Percentiles rank a stretch among this genome's conserved stretches.
Conservation (phyloP, 176 grass and related monocot genomes). For the Carex parvula region DNA sequence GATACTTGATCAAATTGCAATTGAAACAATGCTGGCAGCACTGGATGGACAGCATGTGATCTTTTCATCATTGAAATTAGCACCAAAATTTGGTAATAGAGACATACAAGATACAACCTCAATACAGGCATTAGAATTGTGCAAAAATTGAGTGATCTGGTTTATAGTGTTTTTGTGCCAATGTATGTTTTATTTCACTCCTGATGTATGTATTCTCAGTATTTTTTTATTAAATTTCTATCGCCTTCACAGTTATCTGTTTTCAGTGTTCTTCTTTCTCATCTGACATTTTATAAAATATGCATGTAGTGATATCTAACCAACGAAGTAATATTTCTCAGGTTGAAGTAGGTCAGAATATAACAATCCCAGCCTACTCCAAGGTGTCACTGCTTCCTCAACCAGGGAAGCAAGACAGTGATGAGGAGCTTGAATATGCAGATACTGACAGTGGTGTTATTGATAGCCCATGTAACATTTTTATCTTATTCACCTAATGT, state of each 20-base stretch:
- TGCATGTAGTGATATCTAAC: conserved; percentile 4
- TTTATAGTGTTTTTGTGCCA: background rate
- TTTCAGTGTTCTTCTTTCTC: background rate
- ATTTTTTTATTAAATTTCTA: background rate
- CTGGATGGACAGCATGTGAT: background rate
- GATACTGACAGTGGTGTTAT: conserved; percentile 73
- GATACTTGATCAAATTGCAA: background rate
- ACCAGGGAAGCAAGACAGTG: conserved; percentile 86
- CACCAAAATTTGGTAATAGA: background rate
- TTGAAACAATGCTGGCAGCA: background rate
- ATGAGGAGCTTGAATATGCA: conserved; percentile 96
- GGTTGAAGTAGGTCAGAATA: conserved; percentile 94
- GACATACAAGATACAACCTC: background rate
- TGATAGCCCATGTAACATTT: conserved; percentile 68
- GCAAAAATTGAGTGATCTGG: background rate
- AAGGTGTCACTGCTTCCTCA: conserved; percentile 84
- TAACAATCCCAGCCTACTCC: conserved; percentile 68
- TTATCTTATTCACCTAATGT: conserved; percentile 14
- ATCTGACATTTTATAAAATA: background rate
- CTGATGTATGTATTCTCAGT: background rate
- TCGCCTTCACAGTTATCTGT: background rate
- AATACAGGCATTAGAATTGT: background rate
- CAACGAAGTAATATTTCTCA: conserved; percentile 30
- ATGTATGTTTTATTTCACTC: background rate
- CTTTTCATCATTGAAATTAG: background rate